Evolutionary conservation across 2,329 filamentous ascomycete genomes (phyloP).

Genomic region (Arthroderma uncinatum): DNA sequence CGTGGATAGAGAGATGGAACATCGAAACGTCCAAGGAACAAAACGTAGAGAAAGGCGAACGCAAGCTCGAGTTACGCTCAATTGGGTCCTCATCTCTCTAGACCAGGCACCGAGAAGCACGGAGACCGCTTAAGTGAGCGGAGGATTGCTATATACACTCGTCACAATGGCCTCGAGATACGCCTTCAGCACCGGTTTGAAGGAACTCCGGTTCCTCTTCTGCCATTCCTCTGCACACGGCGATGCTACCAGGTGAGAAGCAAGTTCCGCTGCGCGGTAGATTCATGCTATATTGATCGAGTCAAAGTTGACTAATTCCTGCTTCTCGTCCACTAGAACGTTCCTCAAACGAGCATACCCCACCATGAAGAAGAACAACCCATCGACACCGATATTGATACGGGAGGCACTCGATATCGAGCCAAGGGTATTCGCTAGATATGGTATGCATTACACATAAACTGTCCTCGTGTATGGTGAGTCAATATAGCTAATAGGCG

Average conservation of each 20-base stretch:
- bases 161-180: slow-evolving; percentile 78
- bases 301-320: neutral
- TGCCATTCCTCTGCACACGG: slow-evolving; percentile 91
- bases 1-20: neutral
- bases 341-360: slow-evolving; percentile 89
- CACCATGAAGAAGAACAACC: slow-evolving; percentile 99
- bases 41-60: neutral
- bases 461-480: neutral
- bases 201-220: slow-evolving; percentile 94
- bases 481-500: neutral
- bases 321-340: slow-evolving; percentile 39
- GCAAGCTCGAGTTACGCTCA: slow-evolving; percentile 6
- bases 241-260: slow-evolving; percentile 67
- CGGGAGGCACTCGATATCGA: slow-evolving; percentile 78
- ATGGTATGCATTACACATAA: slow-evolving; percentile 47
- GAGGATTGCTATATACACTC: slow-evolving; percentile 1
- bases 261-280: neutral
- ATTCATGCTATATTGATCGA: too few relatives aligned
- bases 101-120: neutral
- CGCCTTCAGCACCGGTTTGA: slow-evolving; percentile 75
- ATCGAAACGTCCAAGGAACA: neutral
- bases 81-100: slow-evolving; percentile 9
- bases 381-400: slow-evolving; percentile 82
- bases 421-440: slow-evolving; percentile 84
- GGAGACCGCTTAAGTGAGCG: slow-evolving; percentile 4